Evolutionary conservation across 108 stramenopile genomes (phyloP).

Genomic region (Skeletonema tropicum): DNA sequence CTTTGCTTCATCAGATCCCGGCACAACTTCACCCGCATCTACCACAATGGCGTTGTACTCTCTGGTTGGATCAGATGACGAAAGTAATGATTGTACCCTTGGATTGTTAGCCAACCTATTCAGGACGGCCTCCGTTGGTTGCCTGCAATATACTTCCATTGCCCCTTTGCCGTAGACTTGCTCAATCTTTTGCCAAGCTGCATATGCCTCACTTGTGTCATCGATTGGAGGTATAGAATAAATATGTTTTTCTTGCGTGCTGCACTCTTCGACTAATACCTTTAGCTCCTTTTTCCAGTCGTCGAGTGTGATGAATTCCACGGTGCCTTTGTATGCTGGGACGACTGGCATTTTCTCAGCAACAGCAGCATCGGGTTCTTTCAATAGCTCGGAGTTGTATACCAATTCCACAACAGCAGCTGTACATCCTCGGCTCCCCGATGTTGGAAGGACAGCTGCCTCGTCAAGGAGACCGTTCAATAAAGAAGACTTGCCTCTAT

Average conservation of each 20-base stretch:
- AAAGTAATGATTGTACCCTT: slow-evolving; percentile 33
- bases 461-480: slow-evolving; percentile 59
- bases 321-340: slow-evolving; percentile 45
- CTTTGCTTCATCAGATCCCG: slow-evolving; percentile 27
- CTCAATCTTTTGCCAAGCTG: slow-evolving; percentile 58
- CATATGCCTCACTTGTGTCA: slow-evolving; percentile 42
- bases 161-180: slow-evolving; percentile 53
- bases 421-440: slow-evolving; percentile 54
- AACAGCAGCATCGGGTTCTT: slow-evolving; percentile 2
- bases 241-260: slow-evolving; percentile 40
- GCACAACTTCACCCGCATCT: slow-evolving; percentile 25
- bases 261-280: slow-evolving; percentile 50
- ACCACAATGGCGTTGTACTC: slow-evolving; percentile 47
- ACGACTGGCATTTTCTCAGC: slow-evolving; percentile 10
- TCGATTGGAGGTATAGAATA: slow-evolving; percentile 34
- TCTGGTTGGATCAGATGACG: slow-evolving; percentile 13
- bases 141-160: slow-evolving; percentile 22
- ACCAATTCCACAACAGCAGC: slow-evolving; percentile 54
- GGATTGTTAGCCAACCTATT: slow-evolving; percentile 23
- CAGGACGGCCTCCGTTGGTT: slow-evolving; percentile 20
- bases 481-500: slow-evolving; percentile 32
- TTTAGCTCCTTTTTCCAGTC: slow-evolving; percentile 53
- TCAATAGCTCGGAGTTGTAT: slow-evolving; percentile 32
- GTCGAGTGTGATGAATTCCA: slow-evolving; percentile 51
- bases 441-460: slow-evolving; percentile 55